Evolutionary conservation across 208 protist genomes (phyloP).

Genomic region (Wallacemonas sp.): DNA sequence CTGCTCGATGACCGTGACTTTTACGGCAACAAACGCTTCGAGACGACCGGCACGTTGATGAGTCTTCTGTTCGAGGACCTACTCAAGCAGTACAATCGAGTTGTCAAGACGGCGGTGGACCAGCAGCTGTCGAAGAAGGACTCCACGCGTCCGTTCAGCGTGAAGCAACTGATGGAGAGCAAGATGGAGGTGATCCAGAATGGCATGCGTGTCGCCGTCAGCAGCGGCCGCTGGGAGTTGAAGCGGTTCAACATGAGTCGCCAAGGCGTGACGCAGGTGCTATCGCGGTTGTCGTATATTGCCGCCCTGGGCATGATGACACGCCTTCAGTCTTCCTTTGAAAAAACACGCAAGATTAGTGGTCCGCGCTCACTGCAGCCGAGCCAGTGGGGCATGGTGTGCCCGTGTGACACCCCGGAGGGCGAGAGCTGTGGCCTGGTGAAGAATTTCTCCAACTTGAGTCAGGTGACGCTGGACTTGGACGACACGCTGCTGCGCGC

Average conservation of each 20-base stretch:
- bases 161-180: conserved; percentile 92
- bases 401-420: conserved; percentile 99
- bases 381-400: conserved; percentile 99
- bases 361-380: conserved; percentile 96
- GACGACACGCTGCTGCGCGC: conserved; percentile 85
- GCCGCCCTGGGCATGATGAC: conserved; percentile 99
- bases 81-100: conserved; percentile 98
- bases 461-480: conserved; percentile 98
- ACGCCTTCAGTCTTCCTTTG: conserved; percentile 98
- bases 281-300: conserved; percentile 99
- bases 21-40: conserved; percentile 99
- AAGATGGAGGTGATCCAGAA: conserved; percentile 96
- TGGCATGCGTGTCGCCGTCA: conserved; percentile 96
- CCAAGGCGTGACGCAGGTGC: conserved; percentile 95
- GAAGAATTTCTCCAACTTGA: conserved; percentile 99
- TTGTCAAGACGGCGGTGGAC: conserved; percentile 94
- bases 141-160: conserved; percentile 89
- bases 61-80: conserved; percentile 98
- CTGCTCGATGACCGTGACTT: conserved; percentile 99
- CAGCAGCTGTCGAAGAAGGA: conserved; percentile 90
- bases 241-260: conserved; percentile 98
- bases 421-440: conserved; percentile 99
- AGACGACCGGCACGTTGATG: conserved; percentile 98
- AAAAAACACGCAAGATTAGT: conserved; percentile 98
- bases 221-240: conserved; percentile 96